A percentile compares a stretch with the other conserved stretches of the same genome.
phyloP scores from a whole-genome alignment of 495 filamentous ascomycete species.

The Neurospora sp. region DNA sequence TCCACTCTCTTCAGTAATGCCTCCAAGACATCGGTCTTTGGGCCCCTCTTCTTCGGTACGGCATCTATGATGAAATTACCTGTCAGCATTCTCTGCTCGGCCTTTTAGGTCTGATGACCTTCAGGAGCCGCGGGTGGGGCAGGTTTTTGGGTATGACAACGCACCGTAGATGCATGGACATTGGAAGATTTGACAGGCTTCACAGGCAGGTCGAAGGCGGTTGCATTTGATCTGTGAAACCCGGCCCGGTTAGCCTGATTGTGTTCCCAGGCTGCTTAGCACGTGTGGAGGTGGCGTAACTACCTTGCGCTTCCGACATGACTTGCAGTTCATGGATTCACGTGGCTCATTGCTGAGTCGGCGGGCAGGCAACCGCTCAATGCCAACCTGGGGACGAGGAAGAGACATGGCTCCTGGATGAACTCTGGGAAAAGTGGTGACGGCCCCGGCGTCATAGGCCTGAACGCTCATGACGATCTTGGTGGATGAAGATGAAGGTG shows the following conservation, averaged over 20 bases:
- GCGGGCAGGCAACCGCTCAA: conserved; percentile 68
- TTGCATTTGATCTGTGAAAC: conserved; percentile 73
- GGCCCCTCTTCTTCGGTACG: conserved; percentile 77
- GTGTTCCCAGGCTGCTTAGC: neutral
- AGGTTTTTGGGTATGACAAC: conserved; percentile 10
- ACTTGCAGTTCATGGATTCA: conserved; percentile 92
- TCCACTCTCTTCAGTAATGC: conserved; percentile 75
- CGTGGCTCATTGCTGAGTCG: conserved; percentile 65
- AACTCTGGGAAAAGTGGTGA: conserved; percentile 20
- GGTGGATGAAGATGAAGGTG: neutral
- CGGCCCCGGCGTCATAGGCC: conserved; percentile 16
- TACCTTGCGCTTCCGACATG: conserved; percentile 82
- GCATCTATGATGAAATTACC: conserved; percentile 47
- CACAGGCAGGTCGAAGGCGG: conserved; percentile 70
- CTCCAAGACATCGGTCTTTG: conserved; percentile 81
- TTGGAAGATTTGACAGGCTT: conserved; percentile 81
- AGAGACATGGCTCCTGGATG: conserved; percentile 44
- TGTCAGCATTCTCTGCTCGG: neutral
- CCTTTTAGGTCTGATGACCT: neutral
- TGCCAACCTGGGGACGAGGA: conserved; percentile 65
- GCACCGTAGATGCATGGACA: conserved; percentile 82
- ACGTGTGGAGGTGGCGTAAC: conserved; percentile 1
- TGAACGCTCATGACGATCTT: conserved; percentile 14
- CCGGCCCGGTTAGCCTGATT: conserved; percentile 5
- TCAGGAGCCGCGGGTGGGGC: neutral